Base-by-base conservation (phyloP, 768 basidiomycete genomes). In the Lentinula lateritia region DNA sequence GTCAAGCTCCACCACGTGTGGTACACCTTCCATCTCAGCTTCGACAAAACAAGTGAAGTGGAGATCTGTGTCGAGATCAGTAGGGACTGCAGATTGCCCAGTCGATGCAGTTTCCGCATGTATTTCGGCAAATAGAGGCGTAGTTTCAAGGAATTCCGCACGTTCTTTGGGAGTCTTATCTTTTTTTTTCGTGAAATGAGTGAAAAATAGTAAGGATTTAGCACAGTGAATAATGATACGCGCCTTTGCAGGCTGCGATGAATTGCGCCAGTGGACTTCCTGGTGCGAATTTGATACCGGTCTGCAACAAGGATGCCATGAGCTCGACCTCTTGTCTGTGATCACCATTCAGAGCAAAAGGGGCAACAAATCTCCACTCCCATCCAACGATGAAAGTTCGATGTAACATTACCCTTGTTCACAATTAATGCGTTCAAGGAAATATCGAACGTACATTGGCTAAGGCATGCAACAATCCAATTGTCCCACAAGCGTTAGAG, bases 1-100 rank as follows among this genome's bases (percentile, higher is more conserved):
- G 73, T 97, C 94, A 52, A 98, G 76, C 72, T 97, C 95, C 50
- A 96, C 75, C 6, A 97, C 41, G 39, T 52, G 59, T 34, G 59
- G 38, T 36, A 16, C 50, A 41, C 59, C 59, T 15, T 52, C 39
- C 1, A 60, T n/a, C 10, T 23, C 48, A 0, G 90, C 90, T 61
- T 81, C 79, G 38, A 97, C 84, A 67, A 97, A 98, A 67, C 88
- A 87, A 1, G 90, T 91, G 65, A 95, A 98, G 73, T 97, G 95
- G 7, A 93, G 77, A 66, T 91, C 80, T 0, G 89, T 90, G 42
- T 92, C 78, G 8, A 87, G 76, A 65, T 90, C 79, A 1, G 75
- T 72, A 2, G 90, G 87, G 0, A 87, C 79, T 1, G 77, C 74
- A 5, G 84, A 84, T 73, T 96, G 93, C 7, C 92, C 93, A 0